A percentile compares a stretch with the other conserved stretches of the same genome.
phyloP scores from a whole-genome alignment of 2,329 filamentous ascomycete species.

The Arthrobotrys megalospora region DNA sequence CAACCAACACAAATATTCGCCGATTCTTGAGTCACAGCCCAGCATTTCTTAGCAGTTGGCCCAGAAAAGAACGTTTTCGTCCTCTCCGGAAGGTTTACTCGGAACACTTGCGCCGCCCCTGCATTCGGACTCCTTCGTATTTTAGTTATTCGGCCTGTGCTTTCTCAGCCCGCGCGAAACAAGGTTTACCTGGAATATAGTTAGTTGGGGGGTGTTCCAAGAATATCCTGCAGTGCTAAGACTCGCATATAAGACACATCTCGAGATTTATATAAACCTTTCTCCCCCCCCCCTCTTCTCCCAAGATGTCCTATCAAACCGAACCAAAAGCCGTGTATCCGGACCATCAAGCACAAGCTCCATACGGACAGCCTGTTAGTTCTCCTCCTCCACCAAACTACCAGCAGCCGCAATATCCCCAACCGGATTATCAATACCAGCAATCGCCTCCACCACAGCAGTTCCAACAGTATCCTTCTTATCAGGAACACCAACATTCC shows the following conservation, averaged over 20 bases:
- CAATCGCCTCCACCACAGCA: conserved; percentile 14
- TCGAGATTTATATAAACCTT: conserved; percentile 48
- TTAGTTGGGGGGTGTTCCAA: not conserved
- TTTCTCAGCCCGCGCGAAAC: not conserved
- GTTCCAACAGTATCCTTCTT: conserved; percentile 14
- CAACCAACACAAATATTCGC: conserved; percentile 26
- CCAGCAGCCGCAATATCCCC: conserved; percentile 12
- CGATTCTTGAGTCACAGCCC: conserved; percentile 28
- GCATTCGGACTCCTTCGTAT: conserved; percentile 36
- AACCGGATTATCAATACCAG: conserved; percentile 34
- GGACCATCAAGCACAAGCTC: conserved; percentile 28
- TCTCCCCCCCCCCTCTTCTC: not conserved
- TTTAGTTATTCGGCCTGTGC: not conserved
- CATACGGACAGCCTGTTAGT: conserved; percentile 24
- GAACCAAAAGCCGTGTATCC: conserved; percentile 29
- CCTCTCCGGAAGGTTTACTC: conserved; percentile 21
- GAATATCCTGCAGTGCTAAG: not conserved
- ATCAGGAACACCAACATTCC: conserved; percentile 30
- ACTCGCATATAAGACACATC: not conserved
- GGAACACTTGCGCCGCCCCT: conserved; percentile 5
- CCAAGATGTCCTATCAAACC: conserved; percentile 38
- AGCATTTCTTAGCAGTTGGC: not conserved
- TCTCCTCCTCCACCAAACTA: conserved; percentile 44
- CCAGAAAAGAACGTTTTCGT: conserved; percentile 30
- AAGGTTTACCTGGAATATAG: not conserved